Evolutionary conservation across 306 rosid species (phyloP).

Genomic region (Amphicarpaea edgeworthii): DNA sequence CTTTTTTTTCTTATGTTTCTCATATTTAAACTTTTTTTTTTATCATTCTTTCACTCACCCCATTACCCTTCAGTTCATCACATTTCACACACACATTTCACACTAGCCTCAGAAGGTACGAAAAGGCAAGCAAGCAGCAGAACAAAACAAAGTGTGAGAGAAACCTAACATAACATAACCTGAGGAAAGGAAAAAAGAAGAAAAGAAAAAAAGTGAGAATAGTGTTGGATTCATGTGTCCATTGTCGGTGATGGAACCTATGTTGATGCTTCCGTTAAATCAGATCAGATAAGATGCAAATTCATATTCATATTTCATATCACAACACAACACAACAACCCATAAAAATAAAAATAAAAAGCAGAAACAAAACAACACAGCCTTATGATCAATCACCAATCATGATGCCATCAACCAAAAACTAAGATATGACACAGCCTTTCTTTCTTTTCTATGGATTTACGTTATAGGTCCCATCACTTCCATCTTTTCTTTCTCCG

Average conservation of each 20-base stretch:
- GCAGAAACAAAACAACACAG: conserved; percentile 40
- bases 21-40: too few relatives aligned
- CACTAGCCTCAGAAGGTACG: background rate
- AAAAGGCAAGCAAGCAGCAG: background rate
- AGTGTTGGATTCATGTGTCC: background rate
- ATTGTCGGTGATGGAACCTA: conserved; percentile 38
- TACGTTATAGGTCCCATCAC: conserved; percentile 43
- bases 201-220: background rate
- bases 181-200: background rate
- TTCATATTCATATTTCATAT: too few relatives aligned
- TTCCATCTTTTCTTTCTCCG: conserved; percentile 16
- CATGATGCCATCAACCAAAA: conserved; percentile 38
- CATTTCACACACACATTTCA: background rate
- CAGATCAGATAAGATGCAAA: conserved; percentile 9
- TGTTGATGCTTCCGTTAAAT: conserved; percentile 46
- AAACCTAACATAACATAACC: background rate
- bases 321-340: conserved; percentile 29
- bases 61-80: background rate
- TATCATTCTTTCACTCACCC: background rate
- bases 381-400: conserved; percentile 50
- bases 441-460: background rate
- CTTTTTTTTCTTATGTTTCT: background rate
- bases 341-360: conserved; percentile 38
- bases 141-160: background rate
- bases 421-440: conserved; percentile 34